These are phyloP conservation scores for Mimosa bimucronata DNA, from an alignment of 306 rosid genomes.

Conservation along the genomic window DNA sequence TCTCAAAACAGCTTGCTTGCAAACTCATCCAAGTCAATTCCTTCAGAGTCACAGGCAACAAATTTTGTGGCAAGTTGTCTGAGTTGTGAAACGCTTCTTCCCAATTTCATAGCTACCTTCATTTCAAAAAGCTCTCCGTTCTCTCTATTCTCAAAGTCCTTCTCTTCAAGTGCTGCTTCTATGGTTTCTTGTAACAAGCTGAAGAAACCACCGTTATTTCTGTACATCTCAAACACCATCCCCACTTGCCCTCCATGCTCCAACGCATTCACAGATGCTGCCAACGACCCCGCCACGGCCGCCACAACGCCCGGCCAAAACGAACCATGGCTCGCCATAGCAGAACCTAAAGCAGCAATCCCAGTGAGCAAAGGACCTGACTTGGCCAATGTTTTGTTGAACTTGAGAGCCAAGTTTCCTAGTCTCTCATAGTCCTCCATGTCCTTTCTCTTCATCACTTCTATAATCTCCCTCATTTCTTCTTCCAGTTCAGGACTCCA, in stretches of 20 bases:
- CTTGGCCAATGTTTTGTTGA: background rate
- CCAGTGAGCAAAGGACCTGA: background rate
- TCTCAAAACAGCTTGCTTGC: too few relatives aligned
- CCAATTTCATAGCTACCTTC: too few relatives aligned
- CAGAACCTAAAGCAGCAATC: constrained; percentile 6
- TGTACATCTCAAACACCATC: background rate
- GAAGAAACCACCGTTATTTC: background rate
- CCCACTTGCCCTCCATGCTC: background rate
- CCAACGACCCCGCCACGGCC: background rate
- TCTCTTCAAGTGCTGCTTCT: background rate
- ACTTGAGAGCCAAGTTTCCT: background rate
- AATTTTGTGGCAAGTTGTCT: too few relatives aligned
- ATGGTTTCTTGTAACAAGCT: too few relatives aligned
- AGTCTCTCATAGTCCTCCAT: background rate
- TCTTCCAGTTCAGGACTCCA: constrained; percentile 43
- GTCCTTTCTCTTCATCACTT: background rate
- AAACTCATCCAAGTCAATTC: too few relatives aligned
- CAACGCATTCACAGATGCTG: background rate
- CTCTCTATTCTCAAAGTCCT: too few relatives aligned
- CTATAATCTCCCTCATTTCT: constrained; percentile 49
- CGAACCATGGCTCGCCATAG: background rate
- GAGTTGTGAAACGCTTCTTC: too few relatives aligned
- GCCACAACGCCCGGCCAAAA: background rate
- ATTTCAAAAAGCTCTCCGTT: too few relatives aligned
- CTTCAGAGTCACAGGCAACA: too few relatives aligned